These are phyloP conservation scores for Thelonectria discophora DNA, from an alignment of 2,329 filamentous ascomycete genomes.

Conservation along the genomic window DNA sequence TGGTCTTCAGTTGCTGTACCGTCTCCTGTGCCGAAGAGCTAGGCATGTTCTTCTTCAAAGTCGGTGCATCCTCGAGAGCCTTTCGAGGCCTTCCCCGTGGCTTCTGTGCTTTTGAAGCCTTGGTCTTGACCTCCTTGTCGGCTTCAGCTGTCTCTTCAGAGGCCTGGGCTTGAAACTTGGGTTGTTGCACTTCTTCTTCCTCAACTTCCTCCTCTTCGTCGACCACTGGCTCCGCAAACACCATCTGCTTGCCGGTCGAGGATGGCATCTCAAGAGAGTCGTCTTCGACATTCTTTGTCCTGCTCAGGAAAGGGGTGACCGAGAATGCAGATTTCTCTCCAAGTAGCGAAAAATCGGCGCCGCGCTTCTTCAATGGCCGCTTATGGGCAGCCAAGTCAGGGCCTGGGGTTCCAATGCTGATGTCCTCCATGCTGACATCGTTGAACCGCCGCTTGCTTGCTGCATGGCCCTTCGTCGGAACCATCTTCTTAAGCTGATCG, in stretches of 20 bases:
- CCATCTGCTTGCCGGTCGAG: constrained; percentile 29
- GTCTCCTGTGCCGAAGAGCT: constrained; percentile 46
- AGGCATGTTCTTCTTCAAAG: constrained; percentile 57
- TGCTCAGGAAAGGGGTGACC: constrained; percentile 91
- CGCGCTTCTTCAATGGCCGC: constrained; percentile 64
- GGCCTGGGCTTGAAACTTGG: constrained; percentile 20
- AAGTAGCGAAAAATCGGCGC: constrained; percentile 60
- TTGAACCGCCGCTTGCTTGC: constrained; percentile 57
- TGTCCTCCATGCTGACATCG: constrained; percentile 56
- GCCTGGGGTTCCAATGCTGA: constrained; percentile 58
- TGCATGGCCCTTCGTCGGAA: constrained; percentile 42
- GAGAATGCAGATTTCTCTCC: constrained; percentile 94
- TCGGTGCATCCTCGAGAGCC: constrained; percentile 55
- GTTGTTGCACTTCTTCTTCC: constrained; percentile 25
- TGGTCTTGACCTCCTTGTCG: constrained; percentile 19
- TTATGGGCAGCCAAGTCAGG: constrained; percentile 52
- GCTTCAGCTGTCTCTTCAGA: constrained; percentile 22
- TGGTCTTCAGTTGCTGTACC: constrained; percentile 40
- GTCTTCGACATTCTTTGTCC: constrained; percentile 65
- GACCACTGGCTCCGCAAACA: constrained; percentile 43
- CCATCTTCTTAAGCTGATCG: constrained; percentile 37
- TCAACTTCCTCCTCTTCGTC: constrained; percentile 45
- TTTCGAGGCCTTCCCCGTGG: constrained; percentile 56
- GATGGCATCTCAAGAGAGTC: constrained; percentile 44
- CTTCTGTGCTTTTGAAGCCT: constrained; percentile 44